Percentiles rank a stretch among this genome's conserved stretches.
phyloP scores from a whole-genome alignment of 1,284 basidiomycete genomes.

The Coniophora puteana region DNA sequence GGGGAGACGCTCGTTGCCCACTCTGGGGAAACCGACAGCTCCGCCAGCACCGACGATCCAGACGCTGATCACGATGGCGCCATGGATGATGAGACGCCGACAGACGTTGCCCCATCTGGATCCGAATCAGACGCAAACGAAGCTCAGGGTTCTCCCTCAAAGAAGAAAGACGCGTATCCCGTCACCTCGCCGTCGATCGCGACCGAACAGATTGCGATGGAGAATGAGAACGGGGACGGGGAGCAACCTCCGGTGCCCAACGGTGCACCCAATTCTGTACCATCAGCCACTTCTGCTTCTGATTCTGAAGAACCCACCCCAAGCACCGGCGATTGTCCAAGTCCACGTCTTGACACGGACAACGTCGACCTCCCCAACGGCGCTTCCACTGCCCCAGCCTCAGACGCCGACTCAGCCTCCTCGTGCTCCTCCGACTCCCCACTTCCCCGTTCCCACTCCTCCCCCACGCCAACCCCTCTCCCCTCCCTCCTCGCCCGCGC shows the following conservation, averaged over 20 bases:
- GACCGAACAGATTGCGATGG: too few species aligned
- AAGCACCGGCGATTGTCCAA: not conserved
- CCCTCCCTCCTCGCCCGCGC: constrained; percentile 39
- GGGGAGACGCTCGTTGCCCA: not conserved
- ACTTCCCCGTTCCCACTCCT: constrained; percentile 25
- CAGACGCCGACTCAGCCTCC: not conserved
- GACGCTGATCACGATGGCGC: not conserved
- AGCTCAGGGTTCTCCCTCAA: too few species aligned
- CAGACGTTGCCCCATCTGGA: too few species aligned
- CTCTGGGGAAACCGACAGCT: not conserved
- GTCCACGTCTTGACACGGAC: not conserved
- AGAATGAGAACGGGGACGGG: too few species aligned
- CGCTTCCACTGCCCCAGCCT: not conserved
- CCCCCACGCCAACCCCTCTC: constrained; percentile 32
- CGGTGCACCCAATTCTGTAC: too few species aligned
- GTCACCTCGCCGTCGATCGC: too few species aligned
- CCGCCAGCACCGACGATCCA: not conserved
- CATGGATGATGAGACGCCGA: not conserved
- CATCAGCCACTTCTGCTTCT: constrained; percentile 1
- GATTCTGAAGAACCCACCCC: constrained; percentile 1
- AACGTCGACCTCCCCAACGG: not conserved
- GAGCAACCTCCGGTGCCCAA: too few species aligned
- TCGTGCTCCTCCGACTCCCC: constrained; percentile 17
- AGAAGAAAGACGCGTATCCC: too few species aligned
- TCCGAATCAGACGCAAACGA: too few species aligned